Evolutionary conservation across 768 basidiomycete genomes (phyloP).

Genomic region (Tremella yokohamensis): DNA sequence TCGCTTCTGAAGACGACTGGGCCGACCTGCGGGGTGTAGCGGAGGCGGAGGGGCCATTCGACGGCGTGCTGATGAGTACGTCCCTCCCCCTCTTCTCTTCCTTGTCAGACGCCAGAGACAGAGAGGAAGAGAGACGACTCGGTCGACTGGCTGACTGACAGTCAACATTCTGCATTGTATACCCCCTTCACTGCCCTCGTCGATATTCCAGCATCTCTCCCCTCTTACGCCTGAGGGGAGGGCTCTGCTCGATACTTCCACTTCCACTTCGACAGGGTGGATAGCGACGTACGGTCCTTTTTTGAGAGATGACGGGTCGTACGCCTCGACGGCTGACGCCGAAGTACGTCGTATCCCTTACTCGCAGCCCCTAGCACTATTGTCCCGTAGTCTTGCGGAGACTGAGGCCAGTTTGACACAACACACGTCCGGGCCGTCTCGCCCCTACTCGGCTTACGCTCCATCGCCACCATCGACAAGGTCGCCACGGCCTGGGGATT

Average conservation of each 20-base stretch:
- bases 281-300: conserved; percentile 33
- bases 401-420: conserved; percentile 26
- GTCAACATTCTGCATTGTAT: conserved; percentile 39
- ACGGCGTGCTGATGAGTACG: conserved; percentile 25
- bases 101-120: background rate
- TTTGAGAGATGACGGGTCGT: conserved; percentile 27
- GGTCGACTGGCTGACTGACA: no score
- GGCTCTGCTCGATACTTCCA: conserved; percentile 8
- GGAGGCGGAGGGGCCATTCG: conserved; percentile 2
- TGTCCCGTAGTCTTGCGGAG: no score
- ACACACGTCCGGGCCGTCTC: conserved; percentile 21
- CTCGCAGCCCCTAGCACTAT: background rate
- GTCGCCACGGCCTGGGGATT: conserved; percentile 33
- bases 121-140: no score
- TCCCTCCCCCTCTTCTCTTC: background rate
- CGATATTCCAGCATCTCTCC: conserved; percentile 32
- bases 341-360: conserved; percentile 23
- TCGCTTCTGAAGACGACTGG: conserved; percentile 23
- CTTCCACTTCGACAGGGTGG: conserved; percentile 15
- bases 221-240: conserved; percentile 4
- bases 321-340: conserved; percentile 26
- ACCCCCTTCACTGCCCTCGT: conserved; percentile 19
- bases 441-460: conserved; percentile 24
- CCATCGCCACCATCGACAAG: conserved; percentile 17
- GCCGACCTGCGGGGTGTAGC: background rate